Base-by-base conservation (phyloP, 2,329 filamentous ascomycete species). In the Exserohilum rostratum region DNA sequence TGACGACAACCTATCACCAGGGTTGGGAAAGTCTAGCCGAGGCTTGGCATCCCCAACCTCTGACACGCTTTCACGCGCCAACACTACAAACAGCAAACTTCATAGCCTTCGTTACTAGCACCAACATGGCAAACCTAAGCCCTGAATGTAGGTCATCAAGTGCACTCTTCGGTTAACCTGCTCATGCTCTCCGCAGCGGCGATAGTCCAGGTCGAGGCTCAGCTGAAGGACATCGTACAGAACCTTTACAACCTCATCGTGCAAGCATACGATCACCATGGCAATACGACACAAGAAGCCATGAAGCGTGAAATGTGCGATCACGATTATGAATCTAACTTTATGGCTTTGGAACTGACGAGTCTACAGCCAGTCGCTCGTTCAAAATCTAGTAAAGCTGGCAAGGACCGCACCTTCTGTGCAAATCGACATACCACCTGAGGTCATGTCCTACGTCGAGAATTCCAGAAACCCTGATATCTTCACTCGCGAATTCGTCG, bases 401-500 rank as follows among this genome's bases (percentile, higher is more conserved):
- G 80, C 79, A 15, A 72, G 77, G 57, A 81, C 70, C 65, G 76
- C 83, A 2, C 75, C 78, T n/a, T 68, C 79, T 15, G 75, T 82
- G 17, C 76, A 77, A 48, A 79, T 85, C 53, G 76, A 81, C 43
- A 79, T 88, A 1, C 85, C 86, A 0, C 80, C 83, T 4, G 85
- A 87, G 61, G 83, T 88, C 29, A 82, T 86, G 60, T 79, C 80
- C 50, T 88, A 87, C 68, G 84, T 88, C 30, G 85, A 87, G 63
- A 77, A 80, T 17, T 81, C 83, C 15, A 82, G 85, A 18, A 88
- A 88, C 65, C 86, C 85, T 6, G 85, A 88, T 64, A 87, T 88
- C 61, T 88, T 87, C 72, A 87, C 85, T 7, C 80, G 85, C 40
- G 85, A 88, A 62, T 87, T 87, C 59, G 83, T 88, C 39, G 85